Evolutionary conservation across 1,139 yeast species (phyloP).

Genomic region (Scheffersomyces titani): DNA sequence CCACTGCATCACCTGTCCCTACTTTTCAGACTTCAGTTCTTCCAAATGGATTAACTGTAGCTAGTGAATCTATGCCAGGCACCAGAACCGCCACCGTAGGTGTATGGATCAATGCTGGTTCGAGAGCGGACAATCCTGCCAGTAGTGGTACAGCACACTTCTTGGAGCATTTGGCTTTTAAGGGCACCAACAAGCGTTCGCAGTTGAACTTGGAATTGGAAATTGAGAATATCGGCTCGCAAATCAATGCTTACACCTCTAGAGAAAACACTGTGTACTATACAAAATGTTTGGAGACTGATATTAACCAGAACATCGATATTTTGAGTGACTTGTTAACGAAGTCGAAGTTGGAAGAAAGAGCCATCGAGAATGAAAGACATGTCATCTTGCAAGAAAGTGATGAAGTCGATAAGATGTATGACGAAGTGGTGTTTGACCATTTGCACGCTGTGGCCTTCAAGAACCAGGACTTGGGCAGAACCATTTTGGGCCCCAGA

Average conservation of each 20-base stretch:
- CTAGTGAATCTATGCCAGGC: constrained; percentile 84
- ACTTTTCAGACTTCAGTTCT: constrained; percentile 55
- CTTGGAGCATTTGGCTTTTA: constrained; percentile 92
- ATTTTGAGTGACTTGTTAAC: constrained; percentile 89
- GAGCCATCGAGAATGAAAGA: constrained; percentile 92
- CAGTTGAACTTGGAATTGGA: constrained; percentile 87
- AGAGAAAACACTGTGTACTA: constrained; percentile 97
- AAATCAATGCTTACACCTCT: constrained; percentile 94
- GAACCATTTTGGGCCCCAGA: constrained; percentile 96
- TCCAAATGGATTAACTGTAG: constrained; percentile 89
- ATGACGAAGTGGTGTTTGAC: constrained; percentile 97
- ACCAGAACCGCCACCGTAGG: constrained; percentile 96
- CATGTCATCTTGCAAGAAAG: constrained; percentile 95
- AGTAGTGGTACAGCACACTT: constrained; percentile 97
- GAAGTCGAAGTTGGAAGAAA: constrained; percentile 74
- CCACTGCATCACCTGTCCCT: constrained; percentile 9
- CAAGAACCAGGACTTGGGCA: constrained; percentile 89
- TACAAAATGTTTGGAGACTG: constrained; percentile 81
- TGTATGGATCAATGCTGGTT: constrained; percentile 97
- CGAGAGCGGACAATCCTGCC: constrained; percentile 86
- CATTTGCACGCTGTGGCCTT: constrained; percentile 92
- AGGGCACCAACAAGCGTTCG: constrained; percentile 84
- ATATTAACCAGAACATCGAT: constrained; percentile 84
- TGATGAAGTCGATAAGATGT: constrained; percentile 97
- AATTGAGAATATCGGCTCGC: constrained; percentile 95